These are phyloP conservation scores for Hericium erinaceus DNA, from an alignment of 768 basidiomycete species.

Conservation along the genomic window DNA sequence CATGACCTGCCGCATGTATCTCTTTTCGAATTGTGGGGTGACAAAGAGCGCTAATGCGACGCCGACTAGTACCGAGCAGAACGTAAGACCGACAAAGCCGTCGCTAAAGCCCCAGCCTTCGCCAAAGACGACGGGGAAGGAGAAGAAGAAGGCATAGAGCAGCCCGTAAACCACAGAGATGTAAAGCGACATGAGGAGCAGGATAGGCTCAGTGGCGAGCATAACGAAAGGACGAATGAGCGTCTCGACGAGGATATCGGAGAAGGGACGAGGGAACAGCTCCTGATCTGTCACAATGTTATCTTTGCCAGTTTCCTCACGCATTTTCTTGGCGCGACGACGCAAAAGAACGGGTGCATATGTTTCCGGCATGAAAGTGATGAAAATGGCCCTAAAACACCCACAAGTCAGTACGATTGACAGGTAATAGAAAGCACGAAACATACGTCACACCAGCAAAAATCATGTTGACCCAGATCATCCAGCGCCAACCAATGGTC, in stretches of 20 bases:
- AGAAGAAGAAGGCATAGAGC: slow-evolving; percentile 28
- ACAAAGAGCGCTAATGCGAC: slow-evolving; percentile 25
- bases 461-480: slow-evolving; percentile 31
- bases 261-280: slow-evolving; percentile 25
- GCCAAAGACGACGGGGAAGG: slow-evolving; percentile 29
- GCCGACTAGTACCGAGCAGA: slow-evolving; percentile 32
- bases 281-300: slow-evolving; percentile 35
- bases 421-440: background rate
- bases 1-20: slow-evolving; percentile 23
- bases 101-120: slow-evolving; percentile 28
- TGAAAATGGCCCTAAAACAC: slow-evolving; percentile 5
- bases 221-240: slow-evolving; percentile 35
- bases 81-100: slow-evolving; percentile 29
- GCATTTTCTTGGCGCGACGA: slow-evolving; percentile 28
- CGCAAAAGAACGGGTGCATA: slow-evolving; percentile 35
- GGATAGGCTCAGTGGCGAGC: slow-evolving; percentile 36
- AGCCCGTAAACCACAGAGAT: slow-evolving; percentile 34
- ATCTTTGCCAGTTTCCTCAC: slow-evolving; percentile 25
- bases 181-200: slow-evolving; percentile 36
- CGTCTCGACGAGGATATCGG: slow-evolving; percentile 29
- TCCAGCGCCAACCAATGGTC: slow-evolving; percentile 24
- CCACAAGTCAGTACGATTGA: background rate
- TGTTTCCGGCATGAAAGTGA: slow-evolving; percentile 35
- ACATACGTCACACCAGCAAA: slow-evolving; percentile 25
- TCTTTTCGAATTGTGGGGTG: slow-evolving; percentile 25